These are phyloP conservation scores for Ophiosphaerella herpotricha DNA, from an alignment of 2,329 filamentous ascomycete species.

Conservation along the genomic window DNA sequence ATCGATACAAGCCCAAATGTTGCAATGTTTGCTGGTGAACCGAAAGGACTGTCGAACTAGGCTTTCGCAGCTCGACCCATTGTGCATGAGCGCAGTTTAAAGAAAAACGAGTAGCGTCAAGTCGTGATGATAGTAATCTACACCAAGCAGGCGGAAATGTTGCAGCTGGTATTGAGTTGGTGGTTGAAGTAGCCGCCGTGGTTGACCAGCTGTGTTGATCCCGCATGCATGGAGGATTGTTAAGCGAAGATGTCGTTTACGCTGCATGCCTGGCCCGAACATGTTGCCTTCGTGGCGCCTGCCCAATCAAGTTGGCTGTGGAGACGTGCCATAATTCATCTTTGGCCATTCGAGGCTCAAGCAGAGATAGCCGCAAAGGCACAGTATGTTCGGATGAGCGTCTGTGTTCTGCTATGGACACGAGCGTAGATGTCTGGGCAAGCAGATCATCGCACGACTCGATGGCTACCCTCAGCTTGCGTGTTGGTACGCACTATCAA, in stretches of 20 bases:
- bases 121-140: no score
- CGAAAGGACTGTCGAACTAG: no score
- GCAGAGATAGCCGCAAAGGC: conserved; percentile 45
- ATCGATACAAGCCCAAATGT: no score
- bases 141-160: neutral
- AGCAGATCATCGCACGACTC: conserved; percentile 48
- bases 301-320: conserved; percentile 25
- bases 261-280: conserved; percentile 25
- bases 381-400: conserved; percentile 49
- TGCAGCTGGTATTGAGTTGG: neutral
- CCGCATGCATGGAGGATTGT: conserved; percentile 13
- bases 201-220: conserved; percentile 8
- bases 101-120: no score
- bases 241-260: conserved; percentile 34
- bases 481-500: conserved; percentile 66
- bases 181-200: conserved; percentile 4
- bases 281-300: conserved; percentile 27
- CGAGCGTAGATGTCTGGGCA: conserved; percentile 71
- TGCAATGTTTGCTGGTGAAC: no score
- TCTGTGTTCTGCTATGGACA: conserved; percentile 71
- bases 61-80: no score
- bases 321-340: conserved; percentile 23
- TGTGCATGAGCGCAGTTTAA: no score
- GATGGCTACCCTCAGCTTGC: conserved; percentile 54
- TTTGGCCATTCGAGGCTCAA: conserved; percentile 36